These are phyloP conservation scores for Escovopsis sp. DNA, from an alignment of 2,329 filamentous ascomycete genomes.

Conservation along the genomic window DNA sequence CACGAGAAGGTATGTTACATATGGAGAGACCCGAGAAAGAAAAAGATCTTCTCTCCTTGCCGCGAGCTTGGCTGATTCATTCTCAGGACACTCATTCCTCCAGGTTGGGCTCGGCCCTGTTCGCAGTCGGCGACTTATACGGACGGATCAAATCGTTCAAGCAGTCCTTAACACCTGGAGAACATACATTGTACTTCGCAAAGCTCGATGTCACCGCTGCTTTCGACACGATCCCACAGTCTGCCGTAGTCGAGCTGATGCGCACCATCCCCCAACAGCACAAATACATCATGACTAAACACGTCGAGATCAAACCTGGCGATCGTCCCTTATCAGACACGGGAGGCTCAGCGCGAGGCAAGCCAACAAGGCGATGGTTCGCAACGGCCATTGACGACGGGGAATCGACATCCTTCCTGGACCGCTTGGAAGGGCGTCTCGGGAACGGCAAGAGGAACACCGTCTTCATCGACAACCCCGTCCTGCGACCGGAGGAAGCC, in stretches of 20 bases:
- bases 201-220: slow-evolving; percentile 87
- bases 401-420: slow-evolving; percentile 28
- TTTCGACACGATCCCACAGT: slow-evolving; percentile 90
- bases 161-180: slow-evolving; percentile 23
- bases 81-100: slow-evolving; percentile 28
- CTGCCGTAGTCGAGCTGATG: slow-evolving; percentile 53
- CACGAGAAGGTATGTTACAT: slow-evolving; percentile 71
- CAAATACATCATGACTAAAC: slow-evolving; percentile 56
- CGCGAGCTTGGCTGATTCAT: background rate
- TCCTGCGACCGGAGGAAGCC: slow-evolving; percentile 40
- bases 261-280: slow-evolving; percentile 37
- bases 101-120: slow-evolving; percentile 62
- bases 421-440: slow-evolving; percentile 25
- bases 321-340: slow-evolving; percentile 12
- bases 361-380: slow-evolving; percentile 34
- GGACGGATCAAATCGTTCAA: slow-evolving; percentile 57
- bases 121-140: slow-evolving; percentile 71
- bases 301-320: slow-evolving; percentile 52
- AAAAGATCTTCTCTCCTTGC: too few species aligned
- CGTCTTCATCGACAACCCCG: slow-evolving; percentile 59
- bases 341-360: slow-evolving; percentile 14
- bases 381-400: slow-evolving; percentile 30
- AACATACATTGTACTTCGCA: slow-evolving; percentile 56
- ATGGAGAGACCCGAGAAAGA: too few species aligned
- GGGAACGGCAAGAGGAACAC: slow-evolving; percentile 43